phyloP scores from a whole-genome alignment of 768 basidiomycete genomes.

The Pulveroboletus ravenelii region DNA sequence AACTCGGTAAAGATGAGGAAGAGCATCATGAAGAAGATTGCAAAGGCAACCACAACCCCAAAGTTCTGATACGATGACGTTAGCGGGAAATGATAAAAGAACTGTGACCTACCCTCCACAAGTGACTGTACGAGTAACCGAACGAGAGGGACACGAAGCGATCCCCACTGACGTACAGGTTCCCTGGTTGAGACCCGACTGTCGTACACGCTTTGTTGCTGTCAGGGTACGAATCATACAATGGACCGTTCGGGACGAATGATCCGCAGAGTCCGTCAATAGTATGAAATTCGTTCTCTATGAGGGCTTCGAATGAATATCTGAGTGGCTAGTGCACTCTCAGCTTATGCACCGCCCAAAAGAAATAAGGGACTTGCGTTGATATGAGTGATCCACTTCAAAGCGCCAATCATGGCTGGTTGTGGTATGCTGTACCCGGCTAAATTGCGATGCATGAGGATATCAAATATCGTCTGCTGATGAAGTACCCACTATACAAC shows the following conservation, averaged over 20 bases:
- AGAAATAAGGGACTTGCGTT: conserved; percentile 46
- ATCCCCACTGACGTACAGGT: conserved; percentile 56
- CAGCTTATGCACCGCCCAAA: not conserved
- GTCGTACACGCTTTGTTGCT: conserved; percentile 75
- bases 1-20: conserved; percentile 60
- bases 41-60: conserved; percentile 68
- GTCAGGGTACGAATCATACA: conserved; percentile 51
- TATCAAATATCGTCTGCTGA: not conserved
- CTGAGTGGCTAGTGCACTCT: conserved; percentile 44
- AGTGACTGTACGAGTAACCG: conserved; percentile 39
- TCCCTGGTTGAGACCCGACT: conserved; percentile 59
- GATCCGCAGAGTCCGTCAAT: conserved; percentile 56
- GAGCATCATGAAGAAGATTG: conserved; percentile 48
- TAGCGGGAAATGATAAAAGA: not conserved
- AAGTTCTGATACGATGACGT: conserved; percentile 43
- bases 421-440: conserved; percentile 57
- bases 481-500: conserved; percentile 36
- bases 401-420: conserved; percentile 60
- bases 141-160: conserved; percentile 45
- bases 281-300: conserved; percentile 79
- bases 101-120: conserved; percentile 41
- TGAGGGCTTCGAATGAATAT: conserved; percentile 59
- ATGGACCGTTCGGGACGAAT: conserved; percentile 58
- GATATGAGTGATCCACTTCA: conserved; percentile 63
- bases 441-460: conserved; percentile 3